Base-by-base conservation (phyloP, 768 basidiomycete species). In the Rickenella mellea region DNA sequence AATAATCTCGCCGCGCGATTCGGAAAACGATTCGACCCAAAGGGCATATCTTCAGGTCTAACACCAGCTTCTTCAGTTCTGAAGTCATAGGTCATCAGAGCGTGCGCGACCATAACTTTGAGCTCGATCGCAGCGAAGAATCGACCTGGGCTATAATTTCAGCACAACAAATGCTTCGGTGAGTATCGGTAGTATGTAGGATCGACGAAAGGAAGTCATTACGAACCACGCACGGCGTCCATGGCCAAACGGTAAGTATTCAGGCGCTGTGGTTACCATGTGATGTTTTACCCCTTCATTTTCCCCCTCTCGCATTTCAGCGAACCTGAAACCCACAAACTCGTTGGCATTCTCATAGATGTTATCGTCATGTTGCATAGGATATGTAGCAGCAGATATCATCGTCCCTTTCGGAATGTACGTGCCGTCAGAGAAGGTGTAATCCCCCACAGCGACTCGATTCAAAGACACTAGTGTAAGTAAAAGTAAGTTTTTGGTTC, bases 111-210 rank as follows among this genome's bases (percentile, higher is more conserved):
- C 54, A 76, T 63, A 0, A 61, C 52, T 50, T 76, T 74, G 26
- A 72, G 43, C 45, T 67, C 67, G 39, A 61, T 67, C 19, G 63
- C 63, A 14, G 68, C 68, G 48, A 71, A 69, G 51, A 70, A 68
- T 10, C 69, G 58, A 22, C 69, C 67, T 14, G 70, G 66, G 44
- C 67, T 69, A 42, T 27, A 3, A 27, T n/a, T n/a, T 15, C 29
- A 30, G 15, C 10, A 30, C 29, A 30, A 30, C 10, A 10, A 10
- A 30, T 30, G 15, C 15, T 10, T 10, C 10, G 15, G 29, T 30
- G 29, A 10, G 29, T 30, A 30, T 30, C 29, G 29, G 33, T 30
- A 30, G 10, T 10, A 30, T 10, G 29, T 10, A 30, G 29, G 29
- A 15, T 30, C 10, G 15, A n/a, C 5, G 2, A 10, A 6, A 35